Evolutionary conservation across 768 basidiomycete species (phyloP).

Genomic region (Amanita subjunquillea): DNA sequence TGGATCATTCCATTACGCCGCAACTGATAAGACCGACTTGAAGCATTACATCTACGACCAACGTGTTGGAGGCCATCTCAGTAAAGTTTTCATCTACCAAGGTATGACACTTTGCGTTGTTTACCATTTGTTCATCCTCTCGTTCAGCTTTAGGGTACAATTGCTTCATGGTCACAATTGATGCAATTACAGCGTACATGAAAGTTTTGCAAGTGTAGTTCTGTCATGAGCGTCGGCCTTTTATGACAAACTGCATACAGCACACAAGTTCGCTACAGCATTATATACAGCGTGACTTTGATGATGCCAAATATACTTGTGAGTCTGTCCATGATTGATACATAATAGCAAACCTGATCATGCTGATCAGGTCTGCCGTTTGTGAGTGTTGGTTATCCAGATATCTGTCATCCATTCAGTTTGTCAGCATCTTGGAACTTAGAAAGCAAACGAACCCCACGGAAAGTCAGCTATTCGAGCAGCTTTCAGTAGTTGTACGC

Average conservation of each 20-base stretch:
- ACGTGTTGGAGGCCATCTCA: not conserved
- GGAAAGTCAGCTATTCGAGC: not conserved
- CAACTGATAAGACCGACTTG: not conserved
- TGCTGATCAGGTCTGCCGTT: not conserved
- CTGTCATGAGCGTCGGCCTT: too few relatives aligned
- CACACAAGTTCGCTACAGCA: not conserved
- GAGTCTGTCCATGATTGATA: not conserved
- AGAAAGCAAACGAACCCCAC: not conserved
- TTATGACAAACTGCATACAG: too few relatives aligned
- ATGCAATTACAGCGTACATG: too few relatives aligned
- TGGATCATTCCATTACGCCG: not conserved
- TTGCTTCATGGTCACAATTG: too few relatives aligned
- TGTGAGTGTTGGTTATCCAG: not conserved
- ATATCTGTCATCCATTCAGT: not conserved
- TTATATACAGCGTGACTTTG: not conserved
- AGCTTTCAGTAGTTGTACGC: constrained; percentile 13
- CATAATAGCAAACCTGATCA: not conserved
- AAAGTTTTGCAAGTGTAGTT: too few relatives aligned
- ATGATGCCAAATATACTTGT: not conserved
- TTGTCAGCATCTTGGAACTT: not conserved
- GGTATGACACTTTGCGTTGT: too few relatives aligned
- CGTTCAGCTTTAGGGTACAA: too few relatives aligned
- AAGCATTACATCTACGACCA: not conserved
- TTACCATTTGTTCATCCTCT: too few relatives aligned
- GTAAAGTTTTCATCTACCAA: too few relatives aligned